Conservation (phyloP, 2,329 filamentous ascomycete genomes). For the Colletotrichum abscissum region DNA sequence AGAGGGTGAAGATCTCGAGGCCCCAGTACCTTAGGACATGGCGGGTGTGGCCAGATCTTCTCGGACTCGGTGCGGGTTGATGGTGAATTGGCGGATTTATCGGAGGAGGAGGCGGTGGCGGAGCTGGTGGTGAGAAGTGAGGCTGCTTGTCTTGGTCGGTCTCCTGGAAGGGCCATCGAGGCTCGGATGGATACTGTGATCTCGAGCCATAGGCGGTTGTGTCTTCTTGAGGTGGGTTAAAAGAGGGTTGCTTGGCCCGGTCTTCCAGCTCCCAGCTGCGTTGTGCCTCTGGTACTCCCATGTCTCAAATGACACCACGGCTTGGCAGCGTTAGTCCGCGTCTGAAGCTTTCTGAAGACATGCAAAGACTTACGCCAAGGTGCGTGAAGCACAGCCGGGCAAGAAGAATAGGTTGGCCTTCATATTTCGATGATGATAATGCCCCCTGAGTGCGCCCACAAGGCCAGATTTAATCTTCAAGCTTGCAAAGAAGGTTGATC, state of each 20-base stretch:
- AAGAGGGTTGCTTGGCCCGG: not conserved
- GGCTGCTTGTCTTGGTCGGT: not conserved
- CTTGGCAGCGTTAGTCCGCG: not conserved
- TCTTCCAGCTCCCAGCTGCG: conserved; percentile 23
- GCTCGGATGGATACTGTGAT: not conserved
- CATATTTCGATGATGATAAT: not conserved
- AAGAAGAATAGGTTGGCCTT: not conserved
- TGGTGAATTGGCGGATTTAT: not conserved
- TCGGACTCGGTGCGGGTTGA: not conserved
- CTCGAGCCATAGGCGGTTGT: not conserved
- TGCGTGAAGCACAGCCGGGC: not conserved
- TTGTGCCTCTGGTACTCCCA: not conserved
- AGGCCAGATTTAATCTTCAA: not conserved
- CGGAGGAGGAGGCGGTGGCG: too few species aligned
- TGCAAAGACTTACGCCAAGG: not conserved
- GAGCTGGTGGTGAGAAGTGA: not conserved
- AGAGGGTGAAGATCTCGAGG: conserved; percentile 21
- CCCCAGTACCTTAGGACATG: conserved; percentile 23
- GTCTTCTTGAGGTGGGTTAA: not conserved
- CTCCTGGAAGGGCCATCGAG: conserved; percentile 14
- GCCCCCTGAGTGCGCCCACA: not conserved
- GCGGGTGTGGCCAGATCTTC: not conserved
- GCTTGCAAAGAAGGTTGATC: conserved; percentile 11
- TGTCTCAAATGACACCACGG: not conserved
- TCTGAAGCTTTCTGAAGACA: not conserved